A percentile compares a stretch with the other conserved stretches of the same genome.
These are phyloP conservation scores for Bertia moriformis DNA, from an alignment of 2,329 filamentous ascomycete species.

Conservation along the genomic window DNA sequence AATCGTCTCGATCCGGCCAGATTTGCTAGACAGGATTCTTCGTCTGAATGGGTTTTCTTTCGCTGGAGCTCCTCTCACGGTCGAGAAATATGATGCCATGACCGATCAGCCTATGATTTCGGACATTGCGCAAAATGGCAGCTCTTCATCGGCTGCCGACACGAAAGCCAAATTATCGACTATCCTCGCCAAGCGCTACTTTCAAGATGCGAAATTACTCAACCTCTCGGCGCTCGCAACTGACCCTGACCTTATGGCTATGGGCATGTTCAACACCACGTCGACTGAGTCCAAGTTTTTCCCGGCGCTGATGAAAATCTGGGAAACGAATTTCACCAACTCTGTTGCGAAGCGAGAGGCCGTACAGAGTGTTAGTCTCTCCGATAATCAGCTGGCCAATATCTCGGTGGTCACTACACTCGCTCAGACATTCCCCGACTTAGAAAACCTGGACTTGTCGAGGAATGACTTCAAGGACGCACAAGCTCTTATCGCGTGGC, in stretches of 20 bases:
- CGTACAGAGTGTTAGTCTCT: constrained; percentile 41
- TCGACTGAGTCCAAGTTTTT: constrained; percentile 46
- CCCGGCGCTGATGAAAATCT: constrained; percentile 45
- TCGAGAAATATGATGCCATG: constrained; percentile 14
- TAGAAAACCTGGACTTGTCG: constrained; percentile 47
- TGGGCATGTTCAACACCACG: constrained; percentile 36
- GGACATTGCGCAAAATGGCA: background rate
- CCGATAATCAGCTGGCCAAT: constrained; percentile 37
- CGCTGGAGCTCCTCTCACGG: constrained; percentile 22
- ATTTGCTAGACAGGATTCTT: constrained; percentile 20
- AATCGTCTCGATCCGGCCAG: constrained; percentile 23
- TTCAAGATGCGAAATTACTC: constrained; percentile 35
- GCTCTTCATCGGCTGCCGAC: constrained; percentile 17
- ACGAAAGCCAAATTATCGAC: constrained; percentile 31
- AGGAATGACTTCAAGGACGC: constrained; percentile 40
- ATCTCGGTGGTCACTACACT: constrained; percentile 36
- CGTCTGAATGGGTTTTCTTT: constrained; percentile 24
- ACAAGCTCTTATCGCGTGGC: constrained; percentile 34
- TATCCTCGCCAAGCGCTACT: constrained; percentile 40
- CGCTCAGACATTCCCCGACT: constrained; percentile 37
- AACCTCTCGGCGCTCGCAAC: constrained; percentile 38
- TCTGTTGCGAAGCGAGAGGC: constrained; percentile 33
- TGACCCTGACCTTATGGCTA: constrained; percentile 37
- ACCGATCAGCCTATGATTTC: background rate
- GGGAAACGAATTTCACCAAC: constrained; percentile 35